Evolutionary conservation across 2,329 filamentous ascomycete genomes (phyloP), one percentile per base, ranked within the genome.

Genomic region (Tolypocladium pustulatum): DNA sequence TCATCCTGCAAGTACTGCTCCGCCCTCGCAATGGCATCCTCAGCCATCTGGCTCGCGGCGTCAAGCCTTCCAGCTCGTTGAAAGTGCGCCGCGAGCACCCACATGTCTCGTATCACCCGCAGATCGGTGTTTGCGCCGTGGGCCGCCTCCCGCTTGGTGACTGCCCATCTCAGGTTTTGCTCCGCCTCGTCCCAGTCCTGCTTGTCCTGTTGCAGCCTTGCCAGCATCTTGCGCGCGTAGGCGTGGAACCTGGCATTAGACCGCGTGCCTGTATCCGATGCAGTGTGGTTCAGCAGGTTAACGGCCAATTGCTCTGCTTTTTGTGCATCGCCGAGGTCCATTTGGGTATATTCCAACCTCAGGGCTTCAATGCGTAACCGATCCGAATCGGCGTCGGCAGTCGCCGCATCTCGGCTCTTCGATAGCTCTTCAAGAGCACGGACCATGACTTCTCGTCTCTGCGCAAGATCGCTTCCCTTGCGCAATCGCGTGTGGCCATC

Each of bases 191-290:
- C 66, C 67, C 68, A 71, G 56, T 72, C 69, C 36, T 69, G 63
- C 46, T 64, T 63, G 13, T 66, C 68, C 60, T 73, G 67, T 40
- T 71, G 67, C 32, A 73, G 64, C 43, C 72, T 63, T 0, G 72
- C 71, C 40, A 73, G 62, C 72, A 73, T 73, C 62, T 73, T 73
- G 56, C 67, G 69, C 25, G 71, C 72, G 55, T 73, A 73, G 5
- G 72, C 72, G 54, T 73, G 72, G 40, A 73, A 73, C n/a, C 72
- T 65, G 10, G 68, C 72, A 56, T 63, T 67, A 1, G 69, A 68
- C 34, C 67, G 68, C 2, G 66, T 62, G 36, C 60, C 59, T 5
- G 57, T 38, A 7, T 62, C 61, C 8, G 63, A 62, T 37, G 62
- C 64, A 20, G 71, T 72, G 20, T 62, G 64, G 7, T 65, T 36